Evolutionary conservation across 768 basidiomycete species (phyloP).

Genomic region (Mycena haematopus): DNA sequence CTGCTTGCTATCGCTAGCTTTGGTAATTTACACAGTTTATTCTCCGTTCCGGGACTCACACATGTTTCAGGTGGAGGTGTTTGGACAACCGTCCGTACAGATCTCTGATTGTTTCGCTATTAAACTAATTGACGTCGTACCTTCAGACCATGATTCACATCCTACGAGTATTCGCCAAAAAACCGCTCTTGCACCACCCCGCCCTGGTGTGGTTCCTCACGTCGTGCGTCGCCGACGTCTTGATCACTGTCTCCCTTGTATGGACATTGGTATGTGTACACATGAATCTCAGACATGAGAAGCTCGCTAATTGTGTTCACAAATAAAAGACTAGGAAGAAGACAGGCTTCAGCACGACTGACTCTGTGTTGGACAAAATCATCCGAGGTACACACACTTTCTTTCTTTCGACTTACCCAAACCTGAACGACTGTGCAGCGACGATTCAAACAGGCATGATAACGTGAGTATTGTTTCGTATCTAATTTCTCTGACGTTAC

Average conservation of each 20-base stretch:
- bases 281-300: no score
- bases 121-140: neutral
- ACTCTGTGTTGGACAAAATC: slow-evolving; percentile 27
- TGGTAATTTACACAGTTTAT: slow-evolving; percentile 34
- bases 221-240: slow-evolving; percentile 48
- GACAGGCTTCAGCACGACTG: slow-evolving; percentile 16
- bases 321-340: slow-evolving; percentile 12
- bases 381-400: slow-evolving; percentile 24
- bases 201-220: slow-evolving; percentile 54
- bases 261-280: slow-evolving; percentile 37
- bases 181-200: slow-evolving; percentile 42
- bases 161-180: slow-evolving; percentile 41
- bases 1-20: slow-evolving; percentile 43
- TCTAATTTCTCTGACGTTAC: neutral
- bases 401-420: no score
- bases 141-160: slow-evolving; percentile 36
- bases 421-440: neutral
- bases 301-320: neutral
- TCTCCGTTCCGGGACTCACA: neutral
- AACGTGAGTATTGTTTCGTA: slow-evolving; percentile 15
- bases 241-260: slow-evolving; percentile 48
- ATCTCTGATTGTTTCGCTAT: neutral
- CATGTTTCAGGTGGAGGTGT: slow-evolving; percentile 43
- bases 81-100: slow-evolving; percentile 38
- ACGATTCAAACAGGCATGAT: slow-evolving; percentile 31